phyloP scores from a whole-genome alignment of 2,329 filamentous ascomycete genomes.

The Aspergillus ochraceoroseus region DNA sequence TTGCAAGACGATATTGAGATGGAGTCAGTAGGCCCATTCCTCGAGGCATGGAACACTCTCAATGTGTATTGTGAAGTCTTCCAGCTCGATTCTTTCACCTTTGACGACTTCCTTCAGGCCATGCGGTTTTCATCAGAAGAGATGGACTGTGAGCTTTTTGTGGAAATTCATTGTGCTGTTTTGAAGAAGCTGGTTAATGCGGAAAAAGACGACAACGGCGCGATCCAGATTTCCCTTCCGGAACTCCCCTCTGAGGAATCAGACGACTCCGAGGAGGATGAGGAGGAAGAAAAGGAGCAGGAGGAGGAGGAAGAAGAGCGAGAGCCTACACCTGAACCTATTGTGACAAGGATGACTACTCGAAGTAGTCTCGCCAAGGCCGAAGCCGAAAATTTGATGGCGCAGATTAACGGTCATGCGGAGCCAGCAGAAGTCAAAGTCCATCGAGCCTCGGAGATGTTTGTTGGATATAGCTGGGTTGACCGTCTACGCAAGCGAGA shows the following conservation, averaged over 20 bases:
- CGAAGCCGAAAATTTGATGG: slow-evolving; percentile 65
- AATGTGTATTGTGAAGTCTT: slow-evolving; percentile 98
- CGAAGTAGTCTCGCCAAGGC: slow-evolving; percentile 79
- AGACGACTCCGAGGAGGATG: slow-evolving; percentile 59
- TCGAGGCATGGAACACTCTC: slow-evolving; percentile 93
- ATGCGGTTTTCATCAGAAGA: slow-evolving; percentile 72
- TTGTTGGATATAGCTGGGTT: slow-evolving; percentile 73
- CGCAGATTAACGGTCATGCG: slow-evolving; percentile 53
- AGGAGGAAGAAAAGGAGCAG: slow-evolving; percentile 51
- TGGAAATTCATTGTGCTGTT: slow-evolving; percentile 86
- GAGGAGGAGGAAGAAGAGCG: slow-evolving; percentile 47
- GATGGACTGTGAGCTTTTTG: slow-evolving; percentile 73
- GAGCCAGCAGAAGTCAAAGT: slow-evolving; percentile 31
- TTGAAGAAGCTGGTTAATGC: slow-evolving; percentile 78
- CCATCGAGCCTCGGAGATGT: slow-evolving; percentile 65
- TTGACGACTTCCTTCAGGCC: slow-evolving; percentile 90
- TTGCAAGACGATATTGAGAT: slow-evolving; percentile 59
- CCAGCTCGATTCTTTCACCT: slow-evolving; percentile 91
- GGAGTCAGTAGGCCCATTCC: slow-evolving; percentile 74
- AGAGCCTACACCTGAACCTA: slow-evolving; percentile 60
- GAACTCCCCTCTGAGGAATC: slow-evolving; percentile 68
- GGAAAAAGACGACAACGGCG: slow-evolving; percentile 65
- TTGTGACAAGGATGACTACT: slow-evolving; percentile 63
- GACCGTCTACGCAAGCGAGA: slow-evolving; percentile 76
- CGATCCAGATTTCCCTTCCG: slow-evolving; percentile 72